Percentiles rank a stretch among this genome's conserved stretches.
phyloP scores from a whole-genome alignment of 306 rosid species.

The Lablab purpureus region DNA sequence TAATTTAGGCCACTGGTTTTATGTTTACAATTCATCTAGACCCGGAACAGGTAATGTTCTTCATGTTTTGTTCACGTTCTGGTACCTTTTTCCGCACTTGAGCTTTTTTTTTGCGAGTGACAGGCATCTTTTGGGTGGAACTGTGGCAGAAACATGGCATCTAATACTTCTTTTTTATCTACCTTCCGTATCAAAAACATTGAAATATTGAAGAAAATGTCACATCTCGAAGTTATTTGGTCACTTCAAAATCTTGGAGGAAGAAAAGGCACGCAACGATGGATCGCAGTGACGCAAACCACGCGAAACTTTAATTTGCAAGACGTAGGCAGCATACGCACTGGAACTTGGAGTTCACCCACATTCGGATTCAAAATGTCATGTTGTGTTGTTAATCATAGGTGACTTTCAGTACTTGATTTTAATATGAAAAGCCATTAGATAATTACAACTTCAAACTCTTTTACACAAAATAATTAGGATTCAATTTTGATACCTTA shows the following conservation, averaged over 20 bases:
- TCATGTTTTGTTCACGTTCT: slow-evolving; percentile 19
- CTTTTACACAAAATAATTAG: background rate
- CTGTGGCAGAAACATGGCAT: slow-evolving; percentile 54
- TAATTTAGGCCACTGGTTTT: slow-evolving; percentile 59
- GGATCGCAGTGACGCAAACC: slow-evolving; percentile 34
- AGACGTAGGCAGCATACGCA: slow-evolving; percentile 1
- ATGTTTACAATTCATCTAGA: slow-evolving; percentile 39
- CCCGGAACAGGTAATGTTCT: slow-evolving; percentile 24
- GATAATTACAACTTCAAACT: background rate
- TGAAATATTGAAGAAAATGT: slow-evolving; percentile 57
- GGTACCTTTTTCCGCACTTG: background rate
- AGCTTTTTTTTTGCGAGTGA: slow-evolving; percentile 15
- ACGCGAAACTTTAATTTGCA: background rate
- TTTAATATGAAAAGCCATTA: slow-evolving; percentile 7
- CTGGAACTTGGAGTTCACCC: slow-evolving; percentile 5
- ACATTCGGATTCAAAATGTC: slow-evolving; percentile 36
- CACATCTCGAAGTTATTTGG: slow-evolving; percentile 49
- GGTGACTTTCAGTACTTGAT: background rate
- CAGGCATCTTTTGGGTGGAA: slow-evolving; percentile 56
- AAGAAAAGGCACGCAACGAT: background rate
- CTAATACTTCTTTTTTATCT: slow-evolving; percentile 52
- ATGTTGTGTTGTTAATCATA: slow-evolving; percentile 7
- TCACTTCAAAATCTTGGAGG: slow-evolving; percentile 39
- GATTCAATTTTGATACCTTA: slow-evolving; percentile 7
- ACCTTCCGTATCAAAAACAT: slow-evolving; percentile 37